phyloP scores from a whole-genome alignment of 2,329 filamentous ascomycete genomes.

The Cercospora beticola region DNA sequence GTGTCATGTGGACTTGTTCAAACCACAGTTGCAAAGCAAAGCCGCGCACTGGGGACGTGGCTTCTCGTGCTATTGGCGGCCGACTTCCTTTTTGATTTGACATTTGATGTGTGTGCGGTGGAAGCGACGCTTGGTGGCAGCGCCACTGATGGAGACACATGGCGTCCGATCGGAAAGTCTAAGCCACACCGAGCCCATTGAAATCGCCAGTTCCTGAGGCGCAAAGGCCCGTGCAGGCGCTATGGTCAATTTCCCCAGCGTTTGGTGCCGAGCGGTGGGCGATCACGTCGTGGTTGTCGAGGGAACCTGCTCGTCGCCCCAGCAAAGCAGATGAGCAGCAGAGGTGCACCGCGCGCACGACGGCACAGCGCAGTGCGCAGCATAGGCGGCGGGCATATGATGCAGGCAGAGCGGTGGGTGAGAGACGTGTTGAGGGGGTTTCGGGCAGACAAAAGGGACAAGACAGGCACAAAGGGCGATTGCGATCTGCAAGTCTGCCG shows the following conservation, averaged over 20 bases:
- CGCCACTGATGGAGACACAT: conserved; percentile 2
- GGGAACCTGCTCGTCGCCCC: conserved; percentile 8
- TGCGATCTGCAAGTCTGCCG: conserved; percentile 9
- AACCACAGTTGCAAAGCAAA: neutral
- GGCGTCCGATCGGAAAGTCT: neutral
- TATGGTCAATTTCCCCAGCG: conserved; percentile 2
- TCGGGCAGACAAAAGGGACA: neutral
- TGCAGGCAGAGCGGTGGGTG: neutral
- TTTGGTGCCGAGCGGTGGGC: neutral
- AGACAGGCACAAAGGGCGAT: neutral
- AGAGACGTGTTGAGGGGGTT: neutral
- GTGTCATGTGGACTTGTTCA: neutral
- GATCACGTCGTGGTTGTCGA: conserved; percentile 7
- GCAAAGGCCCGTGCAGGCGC: neutral
- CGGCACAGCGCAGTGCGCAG: neutral
- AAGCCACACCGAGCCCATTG: neutral
- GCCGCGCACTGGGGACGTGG: neutral
- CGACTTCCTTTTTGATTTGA: neutral
- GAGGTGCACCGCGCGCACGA: neutral
- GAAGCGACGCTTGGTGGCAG: neutral
- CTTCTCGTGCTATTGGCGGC: neutral
- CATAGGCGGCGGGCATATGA: neutral
- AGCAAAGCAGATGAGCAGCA: conserved; percentile 2
- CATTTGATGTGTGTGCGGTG: neutral
- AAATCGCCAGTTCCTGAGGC: neutral